Base-by-base conservation (phyloP, 2,329 filamentous ascomycete species). In the Akanthomyces muscarius region DNA sequence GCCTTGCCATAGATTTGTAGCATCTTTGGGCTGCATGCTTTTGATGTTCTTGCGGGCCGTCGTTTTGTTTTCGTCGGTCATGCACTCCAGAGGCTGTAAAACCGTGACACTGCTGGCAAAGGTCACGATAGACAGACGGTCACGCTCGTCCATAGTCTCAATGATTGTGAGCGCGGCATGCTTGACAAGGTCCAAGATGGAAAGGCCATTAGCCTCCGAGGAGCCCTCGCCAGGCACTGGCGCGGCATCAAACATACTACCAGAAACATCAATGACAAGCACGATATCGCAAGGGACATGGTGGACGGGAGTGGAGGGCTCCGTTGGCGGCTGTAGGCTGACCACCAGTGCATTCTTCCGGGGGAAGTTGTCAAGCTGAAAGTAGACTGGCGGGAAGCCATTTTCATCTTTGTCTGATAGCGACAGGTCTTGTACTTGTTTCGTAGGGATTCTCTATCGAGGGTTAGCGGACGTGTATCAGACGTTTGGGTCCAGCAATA, bases 191-290 rank as follows among this genome's bases (percentile, higher is more conserved):
- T 88, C 86, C 25, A 88, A 70, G 1, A 87, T 77, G 0, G 79
- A 81, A 0, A 87, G 72, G 0, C 84, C 84, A 1, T 78, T 78
- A 23, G 77, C 69, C 65, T 86, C 82, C 61, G 80, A 77, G 2
- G 70, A 65, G 18, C 72, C 68, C 6, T 78, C 75, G 16, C 77
- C 78, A 0, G 83, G 81, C 0, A 81, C 75, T 0, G 80, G 81
- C 0, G 84, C 84, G 1, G 72, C 67, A 0, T 64, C 59, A 1
- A 64, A 57, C 85, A 88, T 88, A 71, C 83, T 86, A 0, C 75
- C 77, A 0, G 85, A 88, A 16, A 86, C 77, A 68, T 88, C 85
- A 61, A 88, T 86, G 18, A 84, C 84, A 3, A 88, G 77, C 2
- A 86, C 84, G 38, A 88, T 82, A 65, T 87, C 85, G 69, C 82